Evolutionary conservation across 345 rosid genomes (phyloP).

Genomic region (Gossypium mustelinum): DNA sequence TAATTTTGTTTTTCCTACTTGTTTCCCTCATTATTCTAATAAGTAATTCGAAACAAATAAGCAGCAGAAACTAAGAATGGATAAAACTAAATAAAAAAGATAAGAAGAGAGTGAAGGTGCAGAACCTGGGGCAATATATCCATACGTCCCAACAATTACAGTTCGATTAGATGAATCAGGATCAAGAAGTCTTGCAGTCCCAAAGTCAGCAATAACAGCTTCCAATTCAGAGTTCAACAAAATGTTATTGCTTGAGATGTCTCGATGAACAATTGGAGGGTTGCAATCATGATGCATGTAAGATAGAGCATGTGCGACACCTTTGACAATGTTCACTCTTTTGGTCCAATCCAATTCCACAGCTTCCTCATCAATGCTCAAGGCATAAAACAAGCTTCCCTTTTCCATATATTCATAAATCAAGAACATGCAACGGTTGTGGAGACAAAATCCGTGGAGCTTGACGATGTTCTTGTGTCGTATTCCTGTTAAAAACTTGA

Average conservation of each 20-base stretch:
- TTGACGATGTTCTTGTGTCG: constrained; percentile 6
- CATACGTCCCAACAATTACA: neutral
- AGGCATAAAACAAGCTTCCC: neutral
- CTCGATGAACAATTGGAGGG: constrained; percentile 16
- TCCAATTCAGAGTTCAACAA: neutral
- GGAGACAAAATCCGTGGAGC: constrained; percentile 18
- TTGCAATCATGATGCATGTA: constrained; percentile 20
- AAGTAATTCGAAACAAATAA: neutral
- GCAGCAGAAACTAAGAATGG: neutral
- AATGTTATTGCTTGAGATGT: constrained; percentile 22
- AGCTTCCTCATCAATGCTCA: neutral
- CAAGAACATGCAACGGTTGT: neutral
- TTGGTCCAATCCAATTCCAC: constrained; percentile 12
- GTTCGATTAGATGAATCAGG: constrained; percentile 9
- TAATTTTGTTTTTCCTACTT: neutral
- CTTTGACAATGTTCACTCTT: constrained; percentile 16
- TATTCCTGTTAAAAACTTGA: neutral
- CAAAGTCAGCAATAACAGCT: constrained; percentile 18
- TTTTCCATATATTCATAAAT: constrained; percentile 12
- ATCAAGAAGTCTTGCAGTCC: constrained; percentile 14
- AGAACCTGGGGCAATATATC: constrained; percentile 22
- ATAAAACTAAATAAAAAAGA: neutral
- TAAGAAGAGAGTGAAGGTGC: neutral
- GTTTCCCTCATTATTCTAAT: neutral
- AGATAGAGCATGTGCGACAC: constrained; percentile 3